Base-by-base conservation (phyloP, 179 eudicot genomes). In the Silene coronaria region DNA sequence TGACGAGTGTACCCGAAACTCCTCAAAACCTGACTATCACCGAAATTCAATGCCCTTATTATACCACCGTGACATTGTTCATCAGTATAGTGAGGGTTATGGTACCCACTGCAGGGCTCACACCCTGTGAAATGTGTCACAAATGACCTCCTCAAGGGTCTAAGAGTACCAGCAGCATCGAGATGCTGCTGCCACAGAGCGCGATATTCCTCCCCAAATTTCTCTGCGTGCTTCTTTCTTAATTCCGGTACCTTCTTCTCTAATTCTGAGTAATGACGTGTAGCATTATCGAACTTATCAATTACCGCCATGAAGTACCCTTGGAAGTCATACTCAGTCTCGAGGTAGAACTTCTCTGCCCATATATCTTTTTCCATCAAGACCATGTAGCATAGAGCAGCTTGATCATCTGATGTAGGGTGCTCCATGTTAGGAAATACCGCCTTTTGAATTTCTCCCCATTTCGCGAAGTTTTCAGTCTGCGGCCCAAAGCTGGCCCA, bases 71-170 rank as follows among this genome's bases (percentile, higher is more conserved):
- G 77, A 34, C 97, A 91, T 0, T 76, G 57, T 3, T 85, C 85
- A 1, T 78, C 80, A 3, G 75, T 3, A 57, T 90, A 91, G 32
- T 19, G n/a, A 51, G 78, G 80, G n/a, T 88, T 90, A 30, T 87
- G 89, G 0, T 72, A 71, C 30, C 97, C 97, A 27, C 86, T 91
- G 23, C 97, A 92, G 22, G 90, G 96, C 73, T 89, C 90, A 70
- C 97, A 92, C 27, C 97, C 97, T 5, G 94, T 80, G 13, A 87
- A 87, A 76, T 87, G 90, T 22, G 90, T 87, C 10, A 87, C 78
- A 76, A 81, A 84, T 0, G 88, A 86, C 34, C 90, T 76, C 34
- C 28, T 76, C 61, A 55, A 74, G 0, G 12, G 72, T 45, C 46
- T 58, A 17, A 38, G 60, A 3, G 73, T 70, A 19, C 11, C 34